Percentiles rank a stretch among this genome's conserved stretches.
phyloP scores from a whole-genome alignment of 2,329 filamentous ascomycete species.

The Diaporthe sp. region DNA sequence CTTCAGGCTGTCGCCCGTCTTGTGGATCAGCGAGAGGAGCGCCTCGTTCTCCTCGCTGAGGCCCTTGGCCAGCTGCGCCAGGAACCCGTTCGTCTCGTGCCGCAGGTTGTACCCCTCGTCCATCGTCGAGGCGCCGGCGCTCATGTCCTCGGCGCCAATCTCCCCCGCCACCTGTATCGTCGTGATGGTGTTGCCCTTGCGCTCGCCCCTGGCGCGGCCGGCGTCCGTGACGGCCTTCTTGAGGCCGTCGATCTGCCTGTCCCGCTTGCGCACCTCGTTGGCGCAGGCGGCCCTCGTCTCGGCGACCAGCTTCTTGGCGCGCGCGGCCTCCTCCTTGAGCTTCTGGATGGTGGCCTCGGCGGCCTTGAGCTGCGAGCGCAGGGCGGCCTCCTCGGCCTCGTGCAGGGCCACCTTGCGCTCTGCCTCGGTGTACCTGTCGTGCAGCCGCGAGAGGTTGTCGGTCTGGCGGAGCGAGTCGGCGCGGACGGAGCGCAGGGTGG shows the following conservation, averaged over 20 bases:
- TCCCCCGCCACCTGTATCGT: constrained; percentile 71
- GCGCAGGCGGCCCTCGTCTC: constrained; percentile 90
- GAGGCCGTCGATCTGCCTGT: constrained; percentile 87
- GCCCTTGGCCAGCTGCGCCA: constrained; percentile 85
- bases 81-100: constrained; percentile 90
- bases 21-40: constrained; percentile 78
- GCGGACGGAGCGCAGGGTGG: constrained; percentile 81
- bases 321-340: constrained; percentile 86
- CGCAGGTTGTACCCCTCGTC: constrained; percentile 77
- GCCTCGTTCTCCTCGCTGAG: constrained; percentile 94
- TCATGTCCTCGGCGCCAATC: constrained; percentile 58
- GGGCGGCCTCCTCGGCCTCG: constrained; percentile 79
- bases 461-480: constrained; percentile 81
- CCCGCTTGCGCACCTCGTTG: constrained; percentile 91
- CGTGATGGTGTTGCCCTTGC: constrained; percentile 67
- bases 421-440: constrained; percentile 67
- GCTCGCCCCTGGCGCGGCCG: constrained; percentile 71
- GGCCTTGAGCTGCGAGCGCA: constrained; percentile 77
- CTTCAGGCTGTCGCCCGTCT: constrained; percentile 78
- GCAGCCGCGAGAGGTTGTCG: constrained; percentile 73
- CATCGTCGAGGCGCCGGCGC: constrained; percentile 49
- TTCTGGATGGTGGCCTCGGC: constrained; percentile 81
- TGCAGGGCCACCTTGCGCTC: constrained; percentile 68
- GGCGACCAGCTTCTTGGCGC: constrained; percentile 82
- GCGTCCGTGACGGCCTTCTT: constrained; percentile 88